Evolutionary conservation across 139 green algal species (phyloP), one percentile per base, ranked within the genome.

Genomic region (Mychonastes homosphaera): DNA sequence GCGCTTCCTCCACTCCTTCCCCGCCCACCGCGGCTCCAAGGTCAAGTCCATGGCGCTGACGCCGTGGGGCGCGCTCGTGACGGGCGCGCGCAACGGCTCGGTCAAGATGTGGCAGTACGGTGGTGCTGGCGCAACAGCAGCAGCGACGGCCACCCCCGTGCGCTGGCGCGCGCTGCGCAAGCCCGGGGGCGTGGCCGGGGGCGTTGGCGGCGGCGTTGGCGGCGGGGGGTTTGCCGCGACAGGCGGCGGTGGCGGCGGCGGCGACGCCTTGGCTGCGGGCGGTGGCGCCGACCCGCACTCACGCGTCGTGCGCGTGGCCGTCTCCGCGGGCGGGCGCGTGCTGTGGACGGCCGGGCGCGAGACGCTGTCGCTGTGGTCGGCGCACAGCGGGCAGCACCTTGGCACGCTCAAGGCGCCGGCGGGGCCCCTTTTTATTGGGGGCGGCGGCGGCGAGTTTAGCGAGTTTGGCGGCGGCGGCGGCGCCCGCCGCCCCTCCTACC

Each of bases 331-430:
- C 29, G 68, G 68, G 7, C 51, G 62, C 3, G 65, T 87, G 18
- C 38, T 89, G 61, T 89, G 80, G 82, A 73, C 38, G 16, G 69
- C 61, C 7, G 70, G 78, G 15, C 36, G 59, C 23, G 65, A 58
- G 10, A 72, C 55, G 24, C 32, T 88, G 41, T 48, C 58, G 41
- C 58, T 89, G 47, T 89, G 82, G 82, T 76, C 69, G 23, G 70
- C 78, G 23, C 62, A 72, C 53, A 80, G 60, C 28, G 41, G 41
- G 15, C 55, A 53, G 36, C 38, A 49, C 19, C 54, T 4, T 57
- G 64, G 56, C 21, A 50, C 24, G 10, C 32, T 63, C 21, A 45
- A 15, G n/a, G n/a, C n/a, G n/a, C n/a, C n/a, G n/a, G n/a, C n/a
- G n/a, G n/a, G n/a, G n/a, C n/a, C n/a, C n/a, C n/a, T n/a, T n/a